Evolutionary conservation across 2,329 filamentous ascomycete genomes (phyloP).

Genomic region (Piedraia hortae): DNA sequence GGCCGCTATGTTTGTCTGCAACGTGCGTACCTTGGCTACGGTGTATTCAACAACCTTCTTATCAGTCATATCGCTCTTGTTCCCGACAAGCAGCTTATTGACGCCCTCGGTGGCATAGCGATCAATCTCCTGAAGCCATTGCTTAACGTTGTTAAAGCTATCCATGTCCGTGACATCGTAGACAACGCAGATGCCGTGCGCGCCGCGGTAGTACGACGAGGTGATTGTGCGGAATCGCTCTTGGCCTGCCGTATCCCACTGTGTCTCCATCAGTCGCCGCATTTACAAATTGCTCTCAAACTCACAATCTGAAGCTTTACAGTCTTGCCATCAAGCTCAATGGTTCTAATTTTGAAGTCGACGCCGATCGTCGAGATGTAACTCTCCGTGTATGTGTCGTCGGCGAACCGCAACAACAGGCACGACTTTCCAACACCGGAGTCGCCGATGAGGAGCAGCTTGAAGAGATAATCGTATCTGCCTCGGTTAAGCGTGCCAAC

Average conservation of each 20-base stretch:
- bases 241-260: constrained; percentile 96
- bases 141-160: constrained; percentile 99
- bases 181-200: constrained; percentile 96
- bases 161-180: constrained; percentile 99
- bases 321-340: constrained; percentile 97
- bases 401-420: constrained; percentile 86
- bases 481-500: neutral
- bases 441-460: constrained; percentile 99
- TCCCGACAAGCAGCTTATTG: constrained; percentile 96
- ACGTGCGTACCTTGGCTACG: constrained; percentile 62
- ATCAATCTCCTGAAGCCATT: constrained; percentile 99
- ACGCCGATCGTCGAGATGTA: constrained; percentile 99
- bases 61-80: constrained; percentile 99
- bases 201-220: constrained; percentile 96
- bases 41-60: constrained; percentile 99
- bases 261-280: constrained; percentile 1
- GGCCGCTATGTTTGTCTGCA: constrained; percentile 1
- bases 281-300: constrained; percentile 4
- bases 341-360: constrained; percentile 99
- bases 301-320: constrained; percentile 97
- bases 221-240: constrained; percentile 99
- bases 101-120: constrained; percentile 96
- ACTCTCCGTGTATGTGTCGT: constrained; percentile 97
- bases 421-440: constrained; percentile 99
- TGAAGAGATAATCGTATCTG: constrained; percentile 99